Evolutionary conservation across 148 eudicot species (phyloP), one percentile per base, ranked within the genome.

Genomic region (Polygonum aviculare): DNA sequence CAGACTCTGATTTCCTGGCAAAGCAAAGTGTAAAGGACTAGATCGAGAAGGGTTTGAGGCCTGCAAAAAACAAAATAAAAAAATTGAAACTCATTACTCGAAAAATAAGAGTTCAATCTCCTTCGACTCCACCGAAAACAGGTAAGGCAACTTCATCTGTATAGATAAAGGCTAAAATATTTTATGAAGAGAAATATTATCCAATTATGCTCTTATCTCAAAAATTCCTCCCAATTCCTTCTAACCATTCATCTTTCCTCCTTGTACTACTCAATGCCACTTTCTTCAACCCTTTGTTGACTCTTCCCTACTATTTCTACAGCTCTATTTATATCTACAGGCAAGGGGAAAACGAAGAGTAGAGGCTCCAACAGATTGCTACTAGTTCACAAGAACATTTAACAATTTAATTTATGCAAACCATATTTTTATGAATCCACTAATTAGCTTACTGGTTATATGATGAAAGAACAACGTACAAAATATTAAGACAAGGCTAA

Each of bases 21-120:
- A 94, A 74, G 93, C 98, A 71, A 95, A 95, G 74, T 93, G 90
- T n/a, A 92, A 89, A 41, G 98, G 98, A 74, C 83, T 84, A 57
- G 94, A 85, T 78, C 93, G 84, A 75, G 90, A 82, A 69, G 91
- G 78, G 69, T 76, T 90, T 75, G 94, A 79, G 59, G 75, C 88
- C 98, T 93, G 91, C 80, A 72, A 12, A 62, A 47, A 78, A 44
- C 21, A 75, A 40, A 59, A 15, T n/a, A n/a, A 7, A 16, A 57
- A 57, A 7, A 9, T 7, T 14, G 21, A 74, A 18, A 81, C 35
- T 44, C 44, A 36, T 21, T 33, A 49, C 40, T 33, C 19, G 16
- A 74, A 39, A 40, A 15, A 33, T 74, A 60, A 18, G 22, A 71
- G 26, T 10, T 72, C 36, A 21, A 72, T 72, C 41, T 33, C 21